Evolutionary conservation across 2,329 filamentous ascomycete genomes (phyloP).

Genomic region (Alternaria solani): DNA sequence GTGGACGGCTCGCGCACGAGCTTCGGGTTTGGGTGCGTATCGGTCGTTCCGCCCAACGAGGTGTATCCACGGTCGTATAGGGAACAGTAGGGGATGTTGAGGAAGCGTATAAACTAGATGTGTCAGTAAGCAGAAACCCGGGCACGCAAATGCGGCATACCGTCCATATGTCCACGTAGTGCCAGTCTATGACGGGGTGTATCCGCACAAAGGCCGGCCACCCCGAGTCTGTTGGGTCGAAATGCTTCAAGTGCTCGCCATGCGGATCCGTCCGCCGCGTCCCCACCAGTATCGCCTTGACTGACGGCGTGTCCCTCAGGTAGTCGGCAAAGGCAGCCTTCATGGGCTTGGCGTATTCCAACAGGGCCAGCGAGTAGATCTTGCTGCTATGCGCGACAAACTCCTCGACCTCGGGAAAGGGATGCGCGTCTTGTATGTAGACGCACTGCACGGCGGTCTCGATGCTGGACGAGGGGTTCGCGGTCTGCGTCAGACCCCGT

Average conservation of each 20-base stretch:
- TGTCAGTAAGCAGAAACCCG: slow-evolving; percentile 1
- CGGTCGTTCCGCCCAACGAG: slow-evolving; percentile 85
- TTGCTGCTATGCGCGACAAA: slow-evolving; percentile 76
- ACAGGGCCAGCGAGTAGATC: slow-evolving; percentile 77
- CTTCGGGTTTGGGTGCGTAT: slow-evolving; percentile 89
- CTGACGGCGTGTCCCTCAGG: slow-evolving; percentile 67
- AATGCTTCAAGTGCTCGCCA: slow-evolving; percentile 78
- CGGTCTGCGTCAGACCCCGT: slow-evolving; percentile 37
- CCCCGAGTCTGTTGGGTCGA: slow-evolving; percentile 84
- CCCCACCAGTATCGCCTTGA: slow-evolving; percentile 85
- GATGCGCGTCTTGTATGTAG: slow-evolving; percentile 85
- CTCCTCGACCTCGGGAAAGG: slow-evolving; percentile 84
- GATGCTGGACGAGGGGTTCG: slow-evolving; percentile 30
- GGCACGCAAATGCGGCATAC: slow-evolving; percentile 61
- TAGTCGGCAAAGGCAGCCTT: slow-evolving; percentile 82
- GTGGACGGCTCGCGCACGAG: slow-evolving; percentile 41
- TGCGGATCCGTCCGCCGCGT: slow-evolving; percentile 93
- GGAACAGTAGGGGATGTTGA: slow-evolving; percentile 82
- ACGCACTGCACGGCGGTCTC: slow-evolving; percentile 72
- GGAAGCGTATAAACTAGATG: slow-evolving; percentile 75
- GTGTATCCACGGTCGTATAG: slow-evolving; percentile 93
- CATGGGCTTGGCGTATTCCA: slow-evolving; percentile 80
- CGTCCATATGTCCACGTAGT: slow-evolving; percentile 93
- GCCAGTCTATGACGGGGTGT: slow-evolving; percentile 97
- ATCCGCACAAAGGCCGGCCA: slow-evolving; percentile 95